Conservation (phyloP, 1,284 basidiomycete species). For the Ceratobasidium theobromae region DNA sequence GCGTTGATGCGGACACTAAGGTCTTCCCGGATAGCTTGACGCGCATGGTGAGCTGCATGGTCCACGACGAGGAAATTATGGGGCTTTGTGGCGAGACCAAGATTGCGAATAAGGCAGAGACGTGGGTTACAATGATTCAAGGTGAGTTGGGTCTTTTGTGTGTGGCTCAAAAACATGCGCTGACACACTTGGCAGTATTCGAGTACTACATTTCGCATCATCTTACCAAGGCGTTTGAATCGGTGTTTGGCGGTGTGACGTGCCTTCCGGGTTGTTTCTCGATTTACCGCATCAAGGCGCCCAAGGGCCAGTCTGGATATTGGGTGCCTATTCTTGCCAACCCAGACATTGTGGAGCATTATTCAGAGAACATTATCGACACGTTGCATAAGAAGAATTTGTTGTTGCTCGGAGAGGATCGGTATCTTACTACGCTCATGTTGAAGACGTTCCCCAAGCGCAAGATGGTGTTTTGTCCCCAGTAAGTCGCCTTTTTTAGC, state of each 20-base stretch:
- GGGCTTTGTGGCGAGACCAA: conserved; percentile 98
- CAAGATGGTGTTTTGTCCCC: conserved; percentile 98
- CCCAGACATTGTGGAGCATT: conserved; percentile 96
- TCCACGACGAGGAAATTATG: conserved; percentile 96
- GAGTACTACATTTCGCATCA: conserved; percentile 99
- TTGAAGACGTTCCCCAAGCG: conserved; percentile 98
- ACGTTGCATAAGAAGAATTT: conserved; percentile 99
- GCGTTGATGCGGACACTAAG: conserved; percentile 99
- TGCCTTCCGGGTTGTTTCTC: conserved; percentile 99
- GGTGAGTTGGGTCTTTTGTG: conserved; percentile 56
- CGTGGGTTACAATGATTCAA: conserved; percentile 99
- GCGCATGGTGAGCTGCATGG: conserved; percentile 92
- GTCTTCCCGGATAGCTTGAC: conserved; percentile 93
- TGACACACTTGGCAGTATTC: conserved; percentile 63
- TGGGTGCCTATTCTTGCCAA: conserved; percentile 99
- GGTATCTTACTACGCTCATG: conserved; percentile 94
- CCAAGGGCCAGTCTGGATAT: conserved; percentile 88
- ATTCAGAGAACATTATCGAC: conserved; percentile 96
- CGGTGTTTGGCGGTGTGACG: conserved; percentile 99
- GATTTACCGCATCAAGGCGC: conserved; percentile 99
- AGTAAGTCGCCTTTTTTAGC: conserved; percentile 43
- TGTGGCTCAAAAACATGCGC: conserved; percentile 38
- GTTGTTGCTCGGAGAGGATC: conserved; percentile 96
- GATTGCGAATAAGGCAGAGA: conserved; percentile 97
- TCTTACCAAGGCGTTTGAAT: conserved; percentile 98